Percentiles rank a stretch among this genome's conserved stretches.
Evolutionary conservation across 441 rosid genomes (phyloP).

Genomic region (Corymbia citriodora): DNA sequence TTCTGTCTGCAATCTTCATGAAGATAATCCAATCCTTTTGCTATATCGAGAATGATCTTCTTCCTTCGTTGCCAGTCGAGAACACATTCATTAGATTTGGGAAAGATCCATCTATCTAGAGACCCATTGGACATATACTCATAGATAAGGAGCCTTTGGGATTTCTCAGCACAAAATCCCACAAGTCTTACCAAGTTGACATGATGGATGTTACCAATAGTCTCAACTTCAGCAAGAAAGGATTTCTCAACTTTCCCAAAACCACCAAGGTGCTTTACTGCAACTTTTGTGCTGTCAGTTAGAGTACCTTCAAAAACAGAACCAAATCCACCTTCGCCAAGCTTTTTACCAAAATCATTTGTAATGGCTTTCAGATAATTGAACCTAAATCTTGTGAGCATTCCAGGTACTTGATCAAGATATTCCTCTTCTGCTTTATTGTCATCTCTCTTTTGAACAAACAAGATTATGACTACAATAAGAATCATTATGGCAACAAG

Average conservation of each 20-base stretch:
- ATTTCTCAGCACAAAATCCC: conserved; percentile 3
- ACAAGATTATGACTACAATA: not conserved
- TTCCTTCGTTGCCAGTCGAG: not conserved
- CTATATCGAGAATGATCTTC: not conserved
- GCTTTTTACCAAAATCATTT: not conserved
- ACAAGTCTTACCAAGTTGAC: not conserved
- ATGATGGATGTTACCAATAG: not conserved
- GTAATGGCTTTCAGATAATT: not conserved
- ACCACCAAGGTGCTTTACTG: conserved; percentile 1
- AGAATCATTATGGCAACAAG: not conserved
- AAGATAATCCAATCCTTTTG: not conserved
- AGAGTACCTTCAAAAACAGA: conserved; percentile 4
- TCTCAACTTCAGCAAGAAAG: not conserved
- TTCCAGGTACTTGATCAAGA: not conserved
- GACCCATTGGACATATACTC: not conserved
- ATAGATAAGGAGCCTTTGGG: conserved; percentile 1
- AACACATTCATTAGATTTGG: not conserved
- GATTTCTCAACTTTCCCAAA: not conserved
- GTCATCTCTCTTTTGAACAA: not conserved
- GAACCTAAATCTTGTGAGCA: not conserved
- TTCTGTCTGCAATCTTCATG: not conserved
- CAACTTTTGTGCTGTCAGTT: conserved; percentile 3
- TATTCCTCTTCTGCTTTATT: not conserved
- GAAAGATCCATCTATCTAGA: not conserved
- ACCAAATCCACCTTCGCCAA: conserved; percentile 13